Evolutionary conservation across 306 rosid genomes (phyloP).

Genomic region (Dryas drummondii): DNA sequence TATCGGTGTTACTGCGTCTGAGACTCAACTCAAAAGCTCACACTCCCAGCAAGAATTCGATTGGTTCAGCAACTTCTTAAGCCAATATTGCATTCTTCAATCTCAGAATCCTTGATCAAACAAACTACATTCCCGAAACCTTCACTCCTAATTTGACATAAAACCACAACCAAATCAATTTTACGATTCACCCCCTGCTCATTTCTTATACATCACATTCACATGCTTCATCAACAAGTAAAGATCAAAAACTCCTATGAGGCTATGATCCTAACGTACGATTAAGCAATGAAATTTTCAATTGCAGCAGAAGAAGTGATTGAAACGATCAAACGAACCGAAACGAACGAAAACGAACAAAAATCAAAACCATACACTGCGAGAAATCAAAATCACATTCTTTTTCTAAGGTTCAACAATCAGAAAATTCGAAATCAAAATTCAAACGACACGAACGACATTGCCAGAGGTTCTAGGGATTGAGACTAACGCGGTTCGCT

Average conservation of each 20-base stretch:
- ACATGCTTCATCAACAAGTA: neutral
- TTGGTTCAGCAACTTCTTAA: conserved; percentile 33
- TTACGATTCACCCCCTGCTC: neutral
- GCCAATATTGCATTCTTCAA: conserved; percentile 38
- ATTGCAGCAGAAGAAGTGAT: neutral
- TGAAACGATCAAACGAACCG: neutral
- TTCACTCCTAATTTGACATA: conserved; percentile 10
- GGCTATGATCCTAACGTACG: neutral
- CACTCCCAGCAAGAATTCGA: conserved; percentile 27
- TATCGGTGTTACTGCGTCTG: conserved; percentile 30
- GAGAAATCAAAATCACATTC: neutral
- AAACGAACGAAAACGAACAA: neutral
- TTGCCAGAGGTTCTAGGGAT: neutral
- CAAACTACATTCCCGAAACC: neutral
- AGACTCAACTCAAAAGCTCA: conserved; percentile 38
- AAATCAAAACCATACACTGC: too few species aligned
- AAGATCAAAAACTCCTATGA: neutral
- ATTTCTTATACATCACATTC: neutral
- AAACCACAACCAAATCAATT: conserved; percentile 8
- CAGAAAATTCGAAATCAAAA: neutral
- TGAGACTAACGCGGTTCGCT: conserved; percentile 2
- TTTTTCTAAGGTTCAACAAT: neutral
- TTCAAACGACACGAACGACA: neutral
- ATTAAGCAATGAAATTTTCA: neutral
- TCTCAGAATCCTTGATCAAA: conserved; percentile 10